phyloP scores from a whole-genome alignment of 163 green algal species.

The Scenedesmus sp. region DNA sequence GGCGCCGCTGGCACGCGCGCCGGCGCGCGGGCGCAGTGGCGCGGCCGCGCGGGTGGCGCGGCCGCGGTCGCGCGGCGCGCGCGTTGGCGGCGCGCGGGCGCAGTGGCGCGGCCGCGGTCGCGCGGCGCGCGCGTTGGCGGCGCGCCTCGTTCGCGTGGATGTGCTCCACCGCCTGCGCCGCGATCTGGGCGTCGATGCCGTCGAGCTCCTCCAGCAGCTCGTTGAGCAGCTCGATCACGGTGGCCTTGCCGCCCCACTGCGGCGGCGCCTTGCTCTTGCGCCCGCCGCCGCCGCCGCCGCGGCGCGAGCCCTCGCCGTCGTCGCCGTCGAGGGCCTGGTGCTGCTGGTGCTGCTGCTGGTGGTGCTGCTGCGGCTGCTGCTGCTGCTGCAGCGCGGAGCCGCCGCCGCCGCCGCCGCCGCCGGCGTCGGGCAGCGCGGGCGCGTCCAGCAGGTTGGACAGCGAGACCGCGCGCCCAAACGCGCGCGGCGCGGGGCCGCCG shows the following conservation, averaged over 20 bases:
- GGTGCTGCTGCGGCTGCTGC: constrained; percentile 39
- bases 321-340: constrained; percentile 8
- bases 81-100: neutral
- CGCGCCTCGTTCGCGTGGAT: constrained; percentile 93
- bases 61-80: too few species aligned
- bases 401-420: constrained; percentile 5
- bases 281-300: too few species aligned
- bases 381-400: constrained; percentile 19
- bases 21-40: neutral
- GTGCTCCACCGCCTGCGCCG: constrained; percentile 88
- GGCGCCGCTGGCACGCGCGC: too few species aligned
- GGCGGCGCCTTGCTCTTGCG: constrained; percentile 2
- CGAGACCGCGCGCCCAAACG: constrained; percentile 63
- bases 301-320: constrained; percentile 4
- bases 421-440: constrained; percentile 18
- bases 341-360: constrained; percentile 23
- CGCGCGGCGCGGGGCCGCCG: neutral
- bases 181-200: constrained; percentile 84
- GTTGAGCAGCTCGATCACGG: constrained; percentile 94
- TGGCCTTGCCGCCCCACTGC: constrained; percentile 78
- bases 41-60: too few species aligned
- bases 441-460: constrained; percentile 88
- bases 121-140: neutral
- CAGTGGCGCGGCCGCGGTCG: neutral
- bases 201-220: constrained; percentile 97